Percentiles rank a stretch among this genome's conserved stretches.
Evolutionary conservation across 768 basidiomycete genomes (phyloP).

Genomic region (Boletus reticuloceps): DNA sequence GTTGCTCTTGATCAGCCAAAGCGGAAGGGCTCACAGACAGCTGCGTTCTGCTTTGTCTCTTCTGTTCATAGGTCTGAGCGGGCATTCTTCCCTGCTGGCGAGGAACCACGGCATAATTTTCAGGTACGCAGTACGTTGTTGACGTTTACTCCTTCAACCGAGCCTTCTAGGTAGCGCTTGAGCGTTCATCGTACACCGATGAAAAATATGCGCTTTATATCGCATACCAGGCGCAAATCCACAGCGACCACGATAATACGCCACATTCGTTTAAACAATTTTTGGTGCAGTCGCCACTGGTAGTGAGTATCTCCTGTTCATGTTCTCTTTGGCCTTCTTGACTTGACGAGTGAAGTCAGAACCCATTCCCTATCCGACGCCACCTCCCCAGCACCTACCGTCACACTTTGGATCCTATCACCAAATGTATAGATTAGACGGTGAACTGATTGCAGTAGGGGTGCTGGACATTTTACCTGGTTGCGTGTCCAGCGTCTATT

Average conservation of each 20-base stretch:
- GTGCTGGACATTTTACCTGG: conserved; percentile 88
- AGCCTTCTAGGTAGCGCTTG: conserved; percentile 59
- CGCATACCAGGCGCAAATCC: conserved; percentile 77
- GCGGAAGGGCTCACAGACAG: conserved; percentile 6
- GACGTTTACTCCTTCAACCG: not conserved
- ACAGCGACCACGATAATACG: conserved; percentile 59
- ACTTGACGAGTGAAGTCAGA: conserved; percentile 41
- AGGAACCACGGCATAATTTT: conserved; percentile 49
- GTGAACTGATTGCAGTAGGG: conserved; percentile 76
- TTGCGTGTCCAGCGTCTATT: conserved; percentile 86
- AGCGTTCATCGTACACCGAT: conserved; percentile 68
- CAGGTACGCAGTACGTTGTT: conserved; percentile 41
- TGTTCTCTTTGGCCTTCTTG: not conserved
- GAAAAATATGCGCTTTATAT: conserved; percentile 82
- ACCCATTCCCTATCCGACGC: conserved; percentile 54
- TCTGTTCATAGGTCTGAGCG: conserved; percentile 59
- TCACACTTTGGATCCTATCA: conserved; percentile 89
- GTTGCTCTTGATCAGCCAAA: conserved; percentile 8
- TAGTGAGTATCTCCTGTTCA: conserved; percentile 41
- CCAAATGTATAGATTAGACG: conserved; percentile 82
- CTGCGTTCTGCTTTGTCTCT: conserved; percentile 40
- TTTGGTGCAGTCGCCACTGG: conserved; percentile 74
- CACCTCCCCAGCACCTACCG: conserved; percentile 60
- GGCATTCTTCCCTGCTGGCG: conserved; percentile 26
- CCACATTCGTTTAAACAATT: conserved; percentile 64